Evolutionary conservation across 2,329 filamentous ascomycete species (phyloP).

Genomic region (Bimuria novae-zelandiae): DNA sequence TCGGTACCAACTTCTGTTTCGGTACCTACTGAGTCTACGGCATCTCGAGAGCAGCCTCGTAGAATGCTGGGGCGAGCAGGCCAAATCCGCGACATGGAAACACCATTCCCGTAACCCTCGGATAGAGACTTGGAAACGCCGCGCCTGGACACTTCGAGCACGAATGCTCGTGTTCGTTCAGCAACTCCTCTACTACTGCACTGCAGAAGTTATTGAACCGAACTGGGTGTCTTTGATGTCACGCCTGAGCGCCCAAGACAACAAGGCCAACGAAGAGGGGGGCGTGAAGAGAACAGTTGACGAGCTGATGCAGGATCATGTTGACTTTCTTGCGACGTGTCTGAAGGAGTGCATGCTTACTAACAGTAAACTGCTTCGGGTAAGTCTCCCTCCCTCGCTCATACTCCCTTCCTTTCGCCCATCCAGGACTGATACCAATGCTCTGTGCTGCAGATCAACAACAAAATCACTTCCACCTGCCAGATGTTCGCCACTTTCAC

Average conservation of each 20-base stretch:
- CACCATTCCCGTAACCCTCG: conserved; percentile 73
- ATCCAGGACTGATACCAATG: conserved; percentile 5
- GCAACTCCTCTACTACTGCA: conserved; percentile 95
- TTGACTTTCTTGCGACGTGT: conserved; percentile 96
- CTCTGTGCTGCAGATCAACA: conserved; percentile 74
- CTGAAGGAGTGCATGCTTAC: conserved; percentile 99
- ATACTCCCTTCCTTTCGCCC: too few species aligned
- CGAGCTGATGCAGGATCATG: conserved; percentile 97
- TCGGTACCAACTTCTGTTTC: conserved; percentile 93
- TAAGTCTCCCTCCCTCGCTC: conserved; percentile 52
- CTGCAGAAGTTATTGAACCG: conserved; percentile 94
- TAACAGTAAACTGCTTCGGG: conserved; percentile 89
- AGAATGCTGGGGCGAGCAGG: conserved; percentile 88
- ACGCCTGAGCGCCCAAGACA: conserved; percentile 66
- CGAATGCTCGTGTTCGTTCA: conserved; percentile 98
- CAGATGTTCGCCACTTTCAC: conserved; percentile 92
- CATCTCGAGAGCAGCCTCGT: conserved; percentile 88
- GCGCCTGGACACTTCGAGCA: conserved; percentile 87
- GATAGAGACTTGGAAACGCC: conserved; percentile 89
- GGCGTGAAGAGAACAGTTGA: conserved; percentile 81
- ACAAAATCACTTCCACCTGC: conserved; percentile 95
- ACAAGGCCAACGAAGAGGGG: conserved; percentile 50
- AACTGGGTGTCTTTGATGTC: conserved; percentile 96
- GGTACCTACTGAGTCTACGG: conserved; percentile 86
- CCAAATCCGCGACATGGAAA: conserved; percentile 78